phyloP scores from a whole-genome alignment of 495 filamentous ascomycete genomes.

The Podospora anserina region DNA sequence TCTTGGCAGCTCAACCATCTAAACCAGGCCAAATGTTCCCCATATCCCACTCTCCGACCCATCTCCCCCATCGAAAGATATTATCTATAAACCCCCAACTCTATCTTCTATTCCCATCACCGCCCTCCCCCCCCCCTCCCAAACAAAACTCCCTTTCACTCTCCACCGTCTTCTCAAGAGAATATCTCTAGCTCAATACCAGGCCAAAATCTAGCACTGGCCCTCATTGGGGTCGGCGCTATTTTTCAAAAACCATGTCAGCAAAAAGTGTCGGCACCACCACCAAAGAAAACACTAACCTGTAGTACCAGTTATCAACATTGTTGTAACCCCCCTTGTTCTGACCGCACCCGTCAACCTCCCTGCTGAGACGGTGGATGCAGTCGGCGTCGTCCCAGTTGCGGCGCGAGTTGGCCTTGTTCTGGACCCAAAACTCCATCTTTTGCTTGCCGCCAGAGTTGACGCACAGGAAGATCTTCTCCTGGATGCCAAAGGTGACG shows the following conservation, averaged over 20 bases:
- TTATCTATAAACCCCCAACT: background rate
- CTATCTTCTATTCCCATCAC: background rate
- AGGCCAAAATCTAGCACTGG: background rate
- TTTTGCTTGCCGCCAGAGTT: conserved; percentile 1
- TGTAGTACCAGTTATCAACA: background rate
- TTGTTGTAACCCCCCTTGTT: background rate
- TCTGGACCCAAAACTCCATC: conserved; percentile 5
- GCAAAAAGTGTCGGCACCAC: background rate
- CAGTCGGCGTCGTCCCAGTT: conserved; percentile 2
- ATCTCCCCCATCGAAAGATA: background rate
- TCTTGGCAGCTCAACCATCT: background rate
- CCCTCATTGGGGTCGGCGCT: background rate
- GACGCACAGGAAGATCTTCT: background rate
- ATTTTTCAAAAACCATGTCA: background rate
- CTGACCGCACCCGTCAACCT: background rate
- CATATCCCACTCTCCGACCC: background rate
- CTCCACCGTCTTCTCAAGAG: background rate
- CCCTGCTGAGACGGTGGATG: background rate
- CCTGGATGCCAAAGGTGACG: conserved; percentile 9
- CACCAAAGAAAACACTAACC: background rate
- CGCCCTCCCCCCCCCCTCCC: background rate
- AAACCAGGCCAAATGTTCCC: background rate
- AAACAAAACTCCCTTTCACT: background rate
- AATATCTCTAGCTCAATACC: background rate
- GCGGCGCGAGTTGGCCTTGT: background rate